A percentile compares a stretch with the other conserved stretches of the same genome.
Conservation (phyloP, 1,284 basidiomycete genomes). For the Ustilago loliicola region DNA sequence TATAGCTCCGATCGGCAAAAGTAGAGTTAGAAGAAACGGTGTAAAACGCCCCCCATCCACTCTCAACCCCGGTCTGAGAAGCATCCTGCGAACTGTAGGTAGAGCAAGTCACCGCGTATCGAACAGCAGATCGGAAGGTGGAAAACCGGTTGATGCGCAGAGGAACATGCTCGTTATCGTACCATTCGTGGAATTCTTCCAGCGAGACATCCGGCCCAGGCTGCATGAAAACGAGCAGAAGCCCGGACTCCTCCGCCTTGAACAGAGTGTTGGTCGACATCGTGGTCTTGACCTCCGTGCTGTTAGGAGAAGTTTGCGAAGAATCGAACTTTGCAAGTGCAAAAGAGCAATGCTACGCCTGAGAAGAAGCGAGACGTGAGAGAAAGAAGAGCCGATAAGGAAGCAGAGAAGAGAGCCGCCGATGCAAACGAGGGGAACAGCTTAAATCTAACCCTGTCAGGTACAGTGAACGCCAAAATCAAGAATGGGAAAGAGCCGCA, state of each 20-base stretch:
- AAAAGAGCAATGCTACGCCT: neutral
- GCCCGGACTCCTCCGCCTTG: conserved; percentile 51
- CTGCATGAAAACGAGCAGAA: conserved; percentile 67
- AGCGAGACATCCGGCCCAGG: conserved; percentile 59
- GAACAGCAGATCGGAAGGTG: conserved; percentile 32
- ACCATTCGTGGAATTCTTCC: conserved; percentile 71
- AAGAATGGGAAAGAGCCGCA: neutral
- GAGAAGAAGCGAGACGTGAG: no score
- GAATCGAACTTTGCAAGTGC: no score
- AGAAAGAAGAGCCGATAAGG: no score
- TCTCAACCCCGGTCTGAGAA: conserved; percentile 15
- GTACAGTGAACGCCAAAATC: no score
- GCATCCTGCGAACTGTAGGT: neutral
- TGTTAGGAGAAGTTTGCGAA: no score
- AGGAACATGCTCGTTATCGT: conserved; percentile 72
- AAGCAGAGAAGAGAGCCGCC: no score
- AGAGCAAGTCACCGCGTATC: conserved; percentile 23
- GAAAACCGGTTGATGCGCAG: conserved; percentile 59
- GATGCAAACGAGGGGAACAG: no score
- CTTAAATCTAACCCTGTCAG: no score
- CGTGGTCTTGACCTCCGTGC: no score
- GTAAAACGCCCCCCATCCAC: conserved; percentile 69
- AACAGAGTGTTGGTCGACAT: conserved; percentile 16
- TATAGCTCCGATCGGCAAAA: conserved; percentile 68
- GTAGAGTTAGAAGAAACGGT: conserved; percentile 65